phyloP scores from a whole-genome alignment of 1,139 yeast genomes.

The Geotrichum cucujoidarum region DNA sequence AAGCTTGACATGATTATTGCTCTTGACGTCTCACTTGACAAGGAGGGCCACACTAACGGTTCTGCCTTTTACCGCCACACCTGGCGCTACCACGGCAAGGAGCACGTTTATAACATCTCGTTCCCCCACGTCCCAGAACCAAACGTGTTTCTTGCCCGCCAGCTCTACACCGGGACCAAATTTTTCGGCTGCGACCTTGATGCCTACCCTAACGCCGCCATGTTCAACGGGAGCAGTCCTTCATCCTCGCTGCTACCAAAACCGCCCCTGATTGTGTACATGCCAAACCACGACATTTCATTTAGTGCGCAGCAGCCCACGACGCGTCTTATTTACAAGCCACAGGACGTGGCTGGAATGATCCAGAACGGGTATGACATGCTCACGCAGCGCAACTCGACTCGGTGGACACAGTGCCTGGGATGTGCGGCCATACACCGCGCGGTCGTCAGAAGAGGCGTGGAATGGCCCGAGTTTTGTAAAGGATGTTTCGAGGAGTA shows the following conservation, averaged over 20 bases:
- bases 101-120: constrained; percentile 53
- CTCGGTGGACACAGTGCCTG: constrained; percentile 67
- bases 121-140: constrained; percentile 73
- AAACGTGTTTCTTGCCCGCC: constrained; percentile 49
- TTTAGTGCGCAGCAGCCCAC: constrained; percentile 47
- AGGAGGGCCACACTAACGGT: constrained; percentile 25
- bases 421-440: constrained; percentile 78
- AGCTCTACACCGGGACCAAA: constrained; percentile 42
- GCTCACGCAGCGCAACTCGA: constrained; percentile 42
- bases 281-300: constrained; percentile 50
- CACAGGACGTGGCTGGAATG: constrained; percentile 43
- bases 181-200: constrained; percentile 72
- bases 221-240: constrained; percentile 18
- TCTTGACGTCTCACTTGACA: constrained; percentile 44
- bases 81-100: constrained; percentile 26
- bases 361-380: constrained; percentile 52
- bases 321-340: constrained; percentile 42
- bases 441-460: constrained; percentile 59
- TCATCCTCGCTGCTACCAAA: neutral
- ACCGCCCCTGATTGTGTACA: constrained; percentile 51
- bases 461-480: constrained; percentile 61
- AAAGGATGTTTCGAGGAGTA: constrained; percentile 57
- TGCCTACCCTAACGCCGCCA: constrained; percentile 50
- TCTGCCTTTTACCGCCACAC: constrained; percentile 24
- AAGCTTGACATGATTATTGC: constrained; percentile 71